A percentile compares a stretch with the other conserved stretches of the same genome.
phyloP scores from a whole-genome alignment of 352 stramenopile genomes.

The Peronospora belbahrii region DNA sequence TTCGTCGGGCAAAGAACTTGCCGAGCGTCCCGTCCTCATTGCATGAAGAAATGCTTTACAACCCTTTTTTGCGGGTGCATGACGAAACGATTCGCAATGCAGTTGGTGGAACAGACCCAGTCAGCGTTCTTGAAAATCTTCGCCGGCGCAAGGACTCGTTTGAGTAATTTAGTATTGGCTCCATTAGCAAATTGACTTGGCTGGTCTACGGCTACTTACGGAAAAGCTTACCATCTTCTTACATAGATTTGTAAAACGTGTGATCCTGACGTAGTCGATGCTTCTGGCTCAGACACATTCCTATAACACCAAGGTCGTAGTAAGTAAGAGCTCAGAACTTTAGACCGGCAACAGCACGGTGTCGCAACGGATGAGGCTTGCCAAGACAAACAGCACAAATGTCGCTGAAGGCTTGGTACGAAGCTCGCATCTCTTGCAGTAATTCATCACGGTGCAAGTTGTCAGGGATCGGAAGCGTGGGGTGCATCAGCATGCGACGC shows the following conservation, averaged over 20 bases:
- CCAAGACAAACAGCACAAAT: constrained; percentile 33
- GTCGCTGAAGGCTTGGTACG: constrained; percentile 24
- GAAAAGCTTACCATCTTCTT: not conserved
- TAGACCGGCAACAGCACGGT: constrained; percentile 19
- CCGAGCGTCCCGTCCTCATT: constrained; percentile 89
- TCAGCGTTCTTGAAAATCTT: constrained; percentile 77
- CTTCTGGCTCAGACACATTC: not conserved
- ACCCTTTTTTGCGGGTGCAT: constrained; percentile 81
- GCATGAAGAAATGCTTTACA: constrained; percentile 83
- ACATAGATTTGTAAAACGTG: not conserved
- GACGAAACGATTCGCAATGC: constrained; percentile 77
- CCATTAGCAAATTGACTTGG: not conserved
- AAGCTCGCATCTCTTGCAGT: constrained; percentile 24
- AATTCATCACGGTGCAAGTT: constrained; percentile 20
- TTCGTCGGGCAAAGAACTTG: constrained; percentile 72
- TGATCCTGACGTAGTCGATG: not conserved
- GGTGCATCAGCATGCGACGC: constrained; percentile 21
- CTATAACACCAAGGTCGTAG: not conserved
- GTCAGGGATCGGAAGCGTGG: constrained; percentile 8
- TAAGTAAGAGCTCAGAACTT: constrained; percentile 17
- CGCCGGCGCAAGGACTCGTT: constrained; percentile 73
- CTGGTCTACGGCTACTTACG: not conserved
- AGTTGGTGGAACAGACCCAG: constrained; percentile 62
- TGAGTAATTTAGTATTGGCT: constrained; percentile 23
- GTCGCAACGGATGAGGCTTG: constrained; percentile 22